A percentile compares a stretch with the other conserved stretches of the same genome.
Conservation (phyloP, 2,329 filamentous ascomycete genomes). For the Berkeleyomyces basicola region DNA sequence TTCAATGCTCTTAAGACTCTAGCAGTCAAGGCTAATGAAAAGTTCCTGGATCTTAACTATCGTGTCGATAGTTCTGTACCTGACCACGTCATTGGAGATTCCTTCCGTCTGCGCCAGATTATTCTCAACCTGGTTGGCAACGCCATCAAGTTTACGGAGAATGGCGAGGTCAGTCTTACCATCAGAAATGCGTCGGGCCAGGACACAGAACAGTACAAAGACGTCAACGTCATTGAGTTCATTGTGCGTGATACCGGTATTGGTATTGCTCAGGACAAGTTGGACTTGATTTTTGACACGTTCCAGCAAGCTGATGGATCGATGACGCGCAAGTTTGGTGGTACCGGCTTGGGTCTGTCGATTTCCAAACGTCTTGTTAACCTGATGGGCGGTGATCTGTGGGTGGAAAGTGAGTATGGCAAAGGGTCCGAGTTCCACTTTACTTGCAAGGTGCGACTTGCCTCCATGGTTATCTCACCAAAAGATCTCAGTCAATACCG, state of each 20-base stretch:
- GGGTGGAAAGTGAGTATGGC: slow-evolving; percentile 85
- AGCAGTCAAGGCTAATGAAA: slow-evolving; percentile 94
- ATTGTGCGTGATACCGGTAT: slow-evolving; percentile 93
- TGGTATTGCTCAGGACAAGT: slow-evolving; percentile 85
- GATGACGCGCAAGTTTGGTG: slow-evolving; percentile 89
- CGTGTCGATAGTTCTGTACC: slow-evolving; percentile 86
- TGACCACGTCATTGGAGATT: slow-evolving; percentile 89
- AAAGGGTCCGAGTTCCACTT: slow-evolving; percentile 93
- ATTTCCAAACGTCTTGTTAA: slow-evolving; percentile 92
- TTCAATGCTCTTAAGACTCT: slow-evolving; percentile 95
- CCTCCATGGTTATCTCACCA: slow-evolving; percentile 57
- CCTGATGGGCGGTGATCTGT: slow-evolving; percentile 89
- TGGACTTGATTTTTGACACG: slow-evolving; percentile 94
- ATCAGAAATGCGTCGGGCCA: slow-evolving; percentile 39
- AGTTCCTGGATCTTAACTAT: slow-evolving; percentile 82
- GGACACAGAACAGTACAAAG: slow-evolving; percentile 44
- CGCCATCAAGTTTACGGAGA: slow-evolving; percentile 96
- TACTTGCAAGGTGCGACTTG: slow-evolving; percentile 78
- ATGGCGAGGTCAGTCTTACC: slow-evolving; percentile 89
- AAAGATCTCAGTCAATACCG: slow-evolving; percentile 81
- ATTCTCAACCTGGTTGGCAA: slow-evolving; percentile 96
- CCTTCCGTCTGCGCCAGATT: slow-evolving; percentile 89
- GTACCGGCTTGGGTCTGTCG: slow-evolving; percentile 81
- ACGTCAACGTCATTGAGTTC: slow-evolving; percentile 82
- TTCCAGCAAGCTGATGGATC: slow-evolving; percentile 98